These are phyloP conservation scores for Colletotrichum musicola DNA, from an alignment of 2,329 filamentous ascomycete species.

Conservation along the genomic window DNA sequence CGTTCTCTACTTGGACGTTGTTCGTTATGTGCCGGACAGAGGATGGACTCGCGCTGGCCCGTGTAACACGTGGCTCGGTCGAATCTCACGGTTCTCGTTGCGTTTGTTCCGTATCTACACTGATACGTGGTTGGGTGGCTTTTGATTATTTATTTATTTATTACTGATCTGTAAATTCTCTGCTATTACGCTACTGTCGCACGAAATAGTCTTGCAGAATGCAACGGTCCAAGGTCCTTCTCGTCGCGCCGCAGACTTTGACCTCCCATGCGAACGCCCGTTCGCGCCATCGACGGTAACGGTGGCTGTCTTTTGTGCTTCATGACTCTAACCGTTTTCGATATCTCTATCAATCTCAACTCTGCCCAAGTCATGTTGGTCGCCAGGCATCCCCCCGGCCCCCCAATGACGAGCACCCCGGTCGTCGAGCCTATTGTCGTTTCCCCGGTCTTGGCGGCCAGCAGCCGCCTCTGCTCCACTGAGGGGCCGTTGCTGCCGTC, in stretches of 20 bases:
- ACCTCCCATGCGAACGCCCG: not conserved
- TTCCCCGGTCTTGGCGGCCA: slow-evolving; percentile 19
- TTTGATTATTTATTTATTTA: no score
- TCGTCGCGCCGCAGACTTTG: not conserved
- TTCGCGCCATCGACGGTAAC: not conserved
- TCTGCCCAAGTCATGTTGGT: slow-evolving; percentile 9
- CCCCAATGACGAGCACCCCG: no score
- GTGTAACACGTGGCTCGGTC: no score
- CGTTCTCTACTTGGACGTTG: no score
- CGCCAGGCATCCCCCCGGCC: not conserved
- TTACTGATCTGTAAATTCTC: no score
- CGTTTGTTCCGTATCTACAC: no score
- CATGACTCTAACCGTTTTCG: slow-evolving; percentile 10
- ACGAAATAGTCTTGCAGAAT: not conserved
- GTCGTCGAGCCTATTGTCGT: slow-evolving; percentile 2
- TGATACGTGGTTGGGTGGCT: no score
- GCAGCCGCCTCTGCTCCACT: not conserved
- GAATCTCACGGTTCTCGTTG: no score
- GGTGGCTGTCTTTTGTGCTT: not conserved
- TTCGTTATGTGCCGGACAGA: no score
- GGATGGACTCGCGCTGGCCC: no score
- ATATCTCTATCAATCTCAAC: not conserved
- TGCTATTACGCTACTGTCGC: not conserved
- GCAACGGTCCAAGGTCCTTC: not conserved
- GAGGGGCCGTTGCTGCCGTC: not conserved